Conservation (phyloP, 768 basidiomycete species). For the Auriculariales sp. region DNA sequence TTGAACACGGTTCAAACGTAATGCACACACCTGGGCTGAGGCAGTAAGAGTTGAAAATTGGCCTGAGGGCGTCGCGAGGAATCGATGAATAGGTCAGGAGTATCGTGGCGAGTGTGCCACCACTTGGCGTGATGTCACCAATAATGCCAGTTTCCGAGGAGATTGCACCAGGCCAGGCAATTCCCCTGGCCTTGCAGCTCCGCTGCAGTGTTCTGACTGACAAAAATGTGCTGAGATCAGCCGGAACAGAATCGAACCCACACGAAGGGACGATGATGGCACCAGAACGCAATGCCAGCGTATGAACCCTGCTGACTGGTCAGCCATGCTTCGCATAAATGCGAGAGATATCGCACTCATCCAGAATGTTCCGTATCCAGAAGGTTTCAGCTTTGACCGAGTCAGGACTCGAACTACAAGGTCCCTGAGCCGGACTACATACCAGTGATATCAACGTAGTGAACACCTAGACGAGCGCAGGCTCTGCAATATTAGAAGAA, state of each 20-base stretch:
- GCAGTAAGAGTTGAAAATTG: conserved; percentile 21
- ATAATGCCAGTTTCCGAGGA: conserved; percentile 41
- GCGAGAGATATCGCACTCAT: conserved; percentile 21
- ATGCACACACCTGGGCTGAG: conserved; percentile 30
- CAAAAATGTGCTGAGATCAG: conserved; percentile 55
- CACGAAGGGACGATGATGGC: conserved; percentile 69
- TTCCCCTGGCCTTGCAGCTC: conserved; percentile 11
- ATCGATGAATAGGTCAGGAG: conserved; percentile 11
- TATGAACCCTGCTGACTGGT: conserved; percentile 41
- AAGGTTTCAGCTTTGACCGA: conserved; percentile 37
- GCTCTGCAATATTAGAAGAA: conserved; percentile 29
- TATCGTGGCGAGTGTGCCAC: conserved; percentile 38
- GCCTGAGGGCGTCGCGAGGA: conserved; percentile 16
- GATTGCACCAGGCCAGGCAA: conserved; percentile 16
- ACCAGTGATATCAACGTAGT: conserved; percentile 74
- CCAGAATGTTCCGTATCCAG: conserved; percentile 52
- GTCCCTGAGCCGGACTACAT: no score
- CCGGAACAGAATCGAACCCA: conserved; percentile 66
- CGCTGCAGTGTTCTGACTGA: conserved; percentile 55
- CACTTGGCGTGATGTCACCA: conserved; percentile 10
- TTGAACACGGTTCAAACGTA: not conserved
- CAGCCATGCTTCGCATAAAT: not conserved
- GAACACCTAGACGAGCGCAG: conserved; percentile 57
- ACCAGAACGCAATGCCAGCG: conserved; percentile 49
- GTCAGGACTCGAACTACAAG: not conserved